Conservation (phyloP, 257 asterid species). For the Capsicum pubescens region DNA sequence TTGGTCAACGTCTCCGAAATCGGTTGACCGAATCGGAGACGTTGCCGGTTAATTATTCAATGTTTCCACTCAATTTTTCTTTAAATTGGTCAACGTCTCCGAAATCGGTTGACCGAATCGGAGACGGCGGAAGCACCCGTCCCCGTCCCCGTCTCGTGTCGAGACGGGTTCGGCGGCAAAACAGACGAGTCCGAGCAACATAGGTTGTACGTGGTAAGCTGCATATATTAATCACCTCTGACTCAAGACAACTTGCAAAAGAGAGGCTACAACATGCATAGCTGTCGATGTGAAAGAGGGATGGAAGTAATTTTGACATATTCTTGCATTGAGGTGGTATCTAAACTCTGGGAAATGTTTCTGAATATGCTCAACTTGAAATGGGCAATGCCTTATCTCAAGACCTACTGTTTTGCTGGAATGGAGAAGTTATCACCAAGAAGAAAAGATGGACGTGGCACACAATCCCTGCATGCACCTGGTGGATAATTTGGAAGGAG, state of each 20-base stretch:
- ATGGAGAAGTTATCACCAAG: not conserved
- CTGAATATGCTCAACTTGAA: not conserved
- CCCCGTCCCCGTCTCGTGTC: too few species aligned
- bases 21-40: too few species aligned
- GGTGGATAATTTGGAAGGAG: constrained; percentile 18
- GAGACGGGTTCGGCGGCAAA: too few species aligned
- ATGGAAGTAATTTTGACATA: not conserved
- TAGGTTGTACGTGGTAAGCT: not conserved
- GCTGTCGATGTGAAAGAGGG: not conserved
- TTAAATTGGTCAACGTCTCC: too few species aligned
- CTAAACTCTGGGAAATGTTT: not conserved
- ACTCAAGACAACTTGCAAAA: not conserved
- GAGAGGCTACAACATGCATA: not conserved
- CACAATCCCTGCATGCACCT: not conserved
- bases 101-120: too few species aligned
- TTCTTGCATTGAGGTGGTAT: not conserved
- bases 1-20: too few species aligned
- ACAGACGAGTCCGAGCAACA: too few species aligned
- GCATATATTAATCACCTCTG: not conserved
- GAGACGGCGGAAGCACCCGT: too few species aligned
- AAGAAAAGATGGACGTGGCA: not conserved
- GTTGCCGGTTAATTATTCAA: too few species aligned
- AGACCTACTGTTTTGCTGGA: not conserved
- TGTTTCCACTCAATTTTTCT: too few species aligned
- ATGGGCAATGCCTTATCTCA: not conserved